Evolutionary conservation across 768 basidiomycete genomes (phyloP).

Genomic region (Suillus placidus): DNA sequence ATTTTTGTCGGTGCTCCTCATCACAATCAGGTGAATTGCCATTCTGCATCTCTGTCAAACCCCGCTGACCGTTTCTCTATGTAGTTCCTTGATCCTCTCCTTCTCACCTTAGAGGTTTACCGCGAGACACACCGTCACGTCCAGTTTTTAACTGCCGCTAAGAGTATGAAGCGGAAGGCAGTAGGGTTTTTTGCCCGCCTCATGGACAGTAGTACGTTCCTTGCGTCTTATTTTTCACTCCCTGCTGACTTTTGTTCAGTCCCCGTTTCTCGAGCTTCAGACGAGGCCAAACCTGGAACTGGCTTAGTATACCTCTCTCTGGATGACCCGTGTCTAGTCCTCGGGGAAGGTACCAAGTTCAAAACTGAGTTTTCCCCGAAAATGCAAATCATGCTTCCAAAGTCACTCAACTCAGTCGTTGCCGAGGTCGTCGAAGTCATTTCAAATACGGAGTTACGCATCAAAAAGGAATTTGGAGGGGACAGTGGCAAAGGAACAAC

Average conservation of each 20-base stretch:
- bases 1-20: constrained; percentile 95
- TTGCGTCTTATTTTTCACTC: not conserved
- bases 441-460: constrained; percentile 80
- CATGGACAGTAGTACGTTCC: constrained; percentile 81
- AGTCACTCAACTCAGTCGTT: constrained; percentile 69
- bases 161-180: constrained; percentile 78
- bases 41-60: constrained; percentile 12
- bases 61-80: constrained; percentile 16
- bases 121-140: constrained; percentile 82
- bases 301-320: constrained; percentile 73
- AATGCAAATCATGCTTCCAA: constrained; percentile 88
- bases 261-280: constrained; percentile 90
- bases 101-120: constrained; percentile 83
- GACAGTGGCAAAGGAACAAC: constrained; percentile 75
- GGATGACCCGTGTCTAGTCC: constrained; percentile 78
- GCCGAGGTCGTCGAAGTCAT: constrained; percentile 89
- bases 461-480: constrained; percentile 87
- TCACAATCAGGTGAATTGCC: constrained; percentile 72
- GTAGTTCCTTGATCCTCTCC: constrained; percentile 90
- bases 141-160: constrained; percentile 86
- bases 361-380: constrained; percentile 68
- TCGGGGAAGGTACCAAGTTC: constrained; percentile 84
- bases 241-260: constrained; percentile 50
- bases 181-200: constrained; percentile 81
- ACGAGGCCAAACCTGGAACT: constrained; percentile 73